Evolutionary conservation across 1,284 basidiomycete species (phyloP), one percentile per base, ranked within the genome.

Genomic region (Coriolopsis trogii): DNA sequence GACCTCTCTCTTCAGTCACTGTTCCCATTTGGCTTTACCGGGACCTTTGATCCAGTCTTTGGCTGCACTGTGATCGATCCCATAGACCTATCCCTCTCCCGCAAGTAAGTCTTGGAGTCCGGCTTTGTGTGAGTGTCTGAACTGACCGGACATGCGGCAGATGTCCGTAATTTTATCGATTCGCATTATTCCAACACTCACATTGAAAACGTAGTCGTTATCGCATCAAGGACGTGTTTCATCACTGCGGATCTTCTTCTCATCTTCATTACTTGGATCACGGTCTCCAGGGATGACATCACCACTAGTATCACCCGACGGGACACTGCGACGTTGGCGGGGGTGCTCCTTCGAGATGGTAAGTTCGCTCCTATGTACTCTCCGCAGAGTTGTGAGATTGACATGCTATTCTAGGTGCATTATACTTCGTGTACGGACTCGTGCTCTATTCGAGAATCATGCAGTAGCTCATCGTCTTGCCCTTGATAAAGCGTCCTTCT

Each of bases 151-250:
- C n/a, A n/a, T 13, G 6, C 38, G 6, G 5, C 12, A 43, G 29
- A 23, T 33, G 29, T 33, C 12, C 8, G 30, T 24, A 23, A 4
- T 8, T 20, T 10, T 42, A 21, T 12, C 9, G 25, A 24, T 8
- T 24, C 6, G 29, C 6, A 24, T 18, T 7, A n/a, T 34, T 15
- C 31, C 25, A 15, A 29, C 20, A n/a, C 8, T 20, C 5, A 42
- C n/a, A n/a, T 16, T 5, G 12, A n/a, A 28, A 13, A 21, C 10
- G 20, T 2, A 49, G 47, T 49, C 20, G 41, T 41, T 1, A 36
- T 49, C 15, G 40, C 31, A 16, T 49, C 25, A 6, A n/a, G 47
- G 18, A 36, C 33, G 7, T 49, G 39, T 25, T 41, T 49, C 31
- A 41, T 49, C 3, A 20, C 37, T 7, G 46, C 46, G 12, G 41